These are phyloP conservation scores for Vararia minispora DNA, from an alignment of 768 basidiomycete genomes.

Conservation along the genomic window DNA sequence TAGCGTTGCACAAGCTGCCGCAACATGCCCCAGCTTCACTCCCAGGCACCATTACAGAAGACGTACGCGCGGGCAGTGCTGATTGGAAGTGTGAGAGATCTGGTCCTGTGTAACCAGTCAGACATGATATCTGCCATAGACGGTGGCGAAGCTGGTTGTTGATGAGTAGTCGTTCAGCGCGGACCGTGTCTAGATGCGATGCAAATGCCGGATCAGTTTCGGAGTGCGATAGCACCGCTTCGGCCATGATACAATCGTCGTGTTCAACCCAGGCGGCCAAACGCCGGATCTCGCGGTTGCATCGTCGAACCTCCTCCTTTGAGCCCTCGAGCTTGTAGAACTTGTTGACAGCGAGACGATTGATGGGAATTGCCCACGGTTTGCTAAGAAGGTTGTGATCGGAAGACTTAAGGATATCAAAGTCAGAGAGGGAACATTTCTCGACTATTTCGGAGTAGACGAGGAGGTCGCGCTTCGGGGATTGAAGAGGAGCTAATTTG, in stretches of 20 bases:
- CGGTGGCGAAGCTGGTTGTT: no score
- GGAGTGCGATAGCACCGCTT: no score
- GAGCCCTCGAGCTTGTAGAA: slow-evolving; percentile 1
- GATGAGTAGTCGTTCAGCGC: no score
- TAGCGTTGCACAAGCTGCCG: no score
- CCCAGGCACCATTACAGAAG: no score
- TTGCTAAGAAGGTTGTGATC: background rate
- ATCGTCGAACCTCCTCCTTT: background rate
- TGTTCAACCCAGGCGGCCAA: background rate
- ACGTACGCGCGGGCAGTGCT: no score
- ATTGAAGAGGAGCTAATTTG: background rate
- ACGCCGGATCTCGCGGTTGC: background rate
- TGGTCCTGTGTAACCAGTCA: no score
- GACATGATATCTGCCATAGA: no score
- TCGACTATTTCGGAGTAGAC: background rate
- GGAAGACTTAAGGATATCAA: background rate
- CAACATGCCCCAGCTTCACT: no score
- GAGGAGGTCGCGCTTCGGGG: background rate
- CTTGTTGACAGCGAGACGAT: background rate
- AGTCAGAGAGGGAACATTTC: background rate
- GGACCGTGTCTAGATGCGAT: no score
- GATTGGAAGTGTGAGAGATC: no score
- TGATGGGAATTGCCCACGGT: background rate
- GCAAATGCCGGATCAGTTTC: no score
- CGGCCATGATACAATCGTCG: background rate